Evolutionary conservation across 139 green algal genomes (phyloP).

Genomic region (Parachlorella kessleri): DNA sequence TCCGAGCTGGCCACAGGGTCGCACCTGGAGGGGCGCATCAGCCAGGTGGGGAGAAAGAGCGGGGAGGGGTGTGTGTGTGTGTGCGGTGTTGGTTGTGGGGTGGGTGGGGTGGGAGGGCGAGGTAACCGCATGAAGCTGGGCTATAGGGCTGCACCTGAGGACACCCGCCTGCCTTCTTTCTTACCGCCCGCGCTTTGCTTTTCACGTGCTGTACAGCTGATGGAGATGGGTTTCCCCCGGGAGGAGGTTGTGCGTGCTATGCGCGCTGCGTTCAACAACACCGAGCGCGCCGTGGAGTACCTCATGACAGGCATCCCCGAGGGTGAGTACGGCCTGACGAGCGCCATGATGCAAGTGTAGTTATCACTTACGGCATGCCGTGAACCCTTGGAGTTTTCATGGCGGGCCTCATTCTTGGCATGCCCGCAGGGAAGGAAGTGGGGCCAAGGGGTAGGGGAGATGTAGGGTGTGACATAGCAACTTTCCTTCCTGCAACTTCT

Average conservation of each 20-base stretch:
- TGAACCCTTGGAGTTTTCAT: too few relatives aligned
- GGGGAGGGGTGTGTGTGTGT: not conserved
- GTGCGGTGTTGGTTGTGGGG: not conserved
- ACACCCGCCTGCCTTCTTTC: not conserved
- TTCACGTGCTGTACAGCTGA: slow-evolving; percentile 37
- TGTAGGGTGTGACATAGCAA: too few relatives aligned
- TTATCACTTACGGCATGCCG: too few relatives aligned
- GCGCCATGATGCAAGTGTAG: too few relatives aligned
- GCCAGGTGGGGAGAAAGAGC: slow-evolving; percentile 6
- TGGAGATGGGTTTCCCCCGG: slow-evolving; percentile 93
- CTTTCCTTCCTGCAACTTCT: too few relatives aligned
- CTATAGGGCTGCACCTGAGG: too few relatives aligned
- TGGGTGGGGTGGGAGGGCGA: not conserved
- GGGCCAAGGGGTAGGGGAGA: too few relatives aligned
- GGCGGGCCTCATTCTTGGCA: too few relatives aligned
- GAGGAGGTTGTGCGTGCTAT: slow-evolving; percentile 85
- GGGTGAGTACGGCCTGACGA: not conserved
- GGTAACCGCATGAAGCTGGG: too few relatives aligned
- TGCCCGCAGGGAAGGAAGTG: too few relatives aligned
- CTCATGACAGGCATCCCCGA: slow-evolving; percentile 94
- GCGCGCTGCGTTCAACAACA: slow-evolving; percentile 99
- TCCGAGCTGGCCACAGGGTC: slow-evolving; percentile 75
- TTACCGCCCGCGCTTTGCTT: not conserved
- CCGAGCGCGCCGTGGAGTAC: slow-evolving; percentile 99
- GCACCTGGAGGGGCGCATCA: slow-evolving; percentile 71